Percentiles rank a stretch among this genome's conserved stretches.
Conservation (phyloP, 805 yeast species). For the Ogataea trehalophila region DNA sequence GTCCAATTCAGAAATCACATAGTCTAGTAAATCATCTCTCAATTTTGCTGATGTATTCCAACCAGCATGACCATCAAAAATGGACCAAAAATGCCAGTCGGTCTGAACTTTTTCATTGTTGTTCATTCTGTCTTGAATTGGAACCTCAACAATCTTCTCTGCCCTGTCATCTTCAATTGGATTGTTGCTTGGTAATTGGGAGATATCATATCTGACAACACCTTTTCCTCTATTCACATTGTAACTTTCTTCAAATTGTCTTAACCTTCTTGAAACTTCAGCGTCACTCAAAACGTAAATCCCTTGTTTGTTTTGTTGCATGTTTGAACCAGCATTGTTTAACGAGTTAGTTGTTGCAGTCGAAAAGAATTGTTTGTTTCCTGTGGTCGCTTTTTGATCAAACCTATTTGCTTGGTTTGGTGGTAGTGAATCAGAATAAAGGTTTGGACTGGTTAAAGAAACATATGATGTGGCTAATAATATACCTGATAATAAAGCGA, state of each 20-base stretch:
- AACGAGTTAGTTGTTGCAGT: slow-evolving; percentile 38
- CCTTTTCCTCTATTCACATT: slow-evolving; percentile 81
- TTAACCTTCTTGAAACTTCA: slow-evolving; percentile 64
- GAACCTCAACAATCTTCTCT: slow-evolving; percentile 73
- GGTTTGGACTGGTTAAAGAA: slow-evolving; percentile 24
- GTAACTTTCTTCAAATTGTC: slow-evolving; percentile 76
- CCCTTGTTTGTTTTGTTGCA: slow-evolving; percentile 43
- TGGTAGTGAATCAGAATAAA: slow-evolving; percentile 26
- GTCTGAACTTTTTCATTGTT: slow-evolving; percentile 38
- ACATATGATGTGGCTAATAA: slow-evolving; percentile 31
- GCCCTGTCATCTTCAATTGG: slow-evolving; percentile 94
- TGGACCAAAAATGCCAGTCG: slow-evolving; percentile 94
- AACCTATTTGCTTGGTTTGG: slow-evolving; percentile 9
- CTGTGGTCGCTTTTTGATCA: slow-evolving; percentile 9
- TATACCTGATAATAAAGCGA: slow-evolving; percentile 30
- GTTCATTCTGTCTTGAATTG: slow-evolving; percentile 57
- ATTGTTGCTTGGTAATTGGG: slow-evolving; percentile 85
- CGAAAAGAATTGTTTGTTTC: slow-evolving; percentile 28
- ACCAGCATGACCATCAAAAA: slow-evolving; percentile 97
- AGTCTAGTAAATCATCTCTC: slow-evolving; percentile 70
- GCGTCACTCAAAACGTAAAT: slow-evolving; percentile 56
- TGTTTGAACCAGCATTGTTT: slow-evolving; percentile 36
- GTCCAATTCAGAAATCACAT: slow-evolving; percentile 74
- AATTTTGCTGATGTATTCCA: slow-evolving; percentile 88
- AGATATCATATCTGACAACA: slow-evolving; percentile 78